phyloP scores from a whole-genome alignment of 495 filamentous ascomycete genomes.

The Talaromyces thailandensis region DNA sequence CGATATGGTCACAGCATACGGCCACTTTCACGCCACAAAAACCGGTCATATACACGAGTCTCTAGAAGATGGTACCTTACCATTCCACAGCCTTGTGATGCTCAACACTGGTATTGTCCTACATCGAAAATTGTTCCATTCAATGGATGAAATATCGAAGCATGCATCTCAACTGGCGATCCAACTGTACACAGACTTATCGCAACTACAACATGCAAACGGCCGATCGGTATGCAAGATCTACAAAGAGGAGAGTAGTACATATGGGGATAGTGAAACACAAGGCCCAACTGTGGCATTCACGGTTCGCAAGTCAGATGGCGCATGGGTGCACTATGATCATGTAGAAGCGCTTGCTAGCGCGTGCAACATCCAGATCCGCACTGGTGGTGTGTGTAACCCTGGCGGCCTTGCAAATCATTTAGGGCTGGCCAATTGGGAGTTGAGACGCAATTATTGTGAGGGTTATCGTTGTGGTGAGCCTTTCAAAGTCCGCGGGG shows the following conservation, averaged over 20 bases:
- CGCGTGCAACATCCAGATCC: conserved; percentile 52
- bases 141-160: conserved; percentile 50
- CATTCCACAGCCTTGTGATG: conserved; percentile 70
- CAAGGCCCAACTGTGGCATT: conserved; percentile 70
- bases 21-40: conserved; percentile 58
- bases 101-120: conserved; percentile 60
- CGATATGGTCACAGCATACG: conserved; percentile 52
- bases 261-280: conserved; percentile 45
- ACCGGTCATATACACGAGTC: conserved; percentile 49
- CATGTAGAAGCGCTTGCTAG: conserved; percentile 57
- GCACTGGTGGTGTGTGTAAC: conserved; percentile 61
- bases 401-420: conserved; percentile 42
- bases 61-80: conserved; percentile 70
- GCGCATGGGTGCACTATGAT: conserved; percentile 46
- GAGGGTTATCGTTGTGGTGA: conserved; percentile 56
- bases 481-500: conserved; percentile 40
- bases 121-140: conserved; percentile 52
- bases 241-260: conserved; percentile 44
- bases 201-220: conserved; percentile 48
- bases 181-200: conserved; percentile 42
- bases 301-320: conserved; percentile 48
- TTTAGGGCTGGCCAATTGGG: conserved; percentile 40
- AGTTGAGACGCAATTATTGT: conserved; percentile 51
- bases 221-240: conserved; percentile 47
- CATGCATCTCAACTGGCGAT: conserved; percentile 52